Conservation (phyloP, 352 stramenopile genomes). For the Globisporangium heterothallicum region DNA sequence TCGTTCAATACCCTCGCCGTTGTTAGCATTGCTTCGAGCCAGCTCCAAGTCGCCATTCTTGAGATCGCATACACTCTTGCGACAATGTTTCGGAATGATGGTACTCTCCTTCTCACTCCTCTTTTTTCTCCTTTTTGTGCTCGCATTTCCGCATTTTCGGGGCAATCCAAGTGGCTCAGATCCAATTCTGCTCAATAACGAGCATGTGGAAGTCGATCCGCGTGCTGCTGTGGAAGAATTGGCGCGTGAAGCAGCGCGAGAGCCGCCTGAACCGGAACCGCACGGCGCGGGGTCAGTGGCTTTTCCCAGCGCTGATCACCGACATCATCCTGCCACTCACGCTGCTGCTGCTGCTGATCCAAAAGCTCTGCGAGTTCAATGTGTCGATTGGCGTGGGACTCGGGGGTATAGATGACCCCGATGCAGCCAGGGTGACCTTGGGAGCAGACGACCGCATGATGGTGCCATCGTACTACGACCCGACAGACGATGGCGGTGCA, state of each 20-base stretch:
- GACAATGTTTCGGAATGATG: no score
- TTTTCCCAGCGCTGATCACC: constrained; percentile 61
- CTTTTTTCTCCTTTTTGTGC: no score
- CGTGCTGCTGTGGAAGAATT: constrained; percentile 81
- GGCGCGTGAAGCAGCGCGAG: constrained; percentile 77
- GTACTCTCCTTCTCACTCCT: no score
- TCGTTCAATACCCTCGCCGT: no score
- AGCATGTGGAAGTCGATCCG: constrained; percentile 20
- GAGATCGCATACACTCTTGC: no score
- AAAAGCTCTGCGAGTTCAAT: constrained; percentile 56
- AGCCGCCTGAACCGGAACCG: constrained; percentile 52
- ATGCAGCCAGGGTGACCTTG: background rate
- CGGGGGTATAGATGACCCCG: background rate
- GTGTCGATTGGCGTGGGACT: background rate
- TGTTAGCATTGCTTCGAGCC: no score
- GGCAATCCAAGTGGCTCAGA: no score
- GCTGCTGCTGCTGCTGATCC: constrained; percentile 53
- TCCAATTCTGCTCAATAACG: no score
- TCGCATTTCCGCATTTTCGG: no score
- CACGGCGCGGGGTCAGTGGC: constrained; percentile 29
- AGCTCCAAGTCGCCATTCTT: no score
- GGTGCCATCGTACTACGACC: background rate
- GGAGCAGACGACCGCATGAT: background rate
- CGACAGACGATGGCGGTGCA: no score
- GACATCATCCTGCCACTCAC: constrained; percentile 65